phyloP scores from a whole-genome alignment of 345 rosid genomes.

The Arabis alpina region DNA sequence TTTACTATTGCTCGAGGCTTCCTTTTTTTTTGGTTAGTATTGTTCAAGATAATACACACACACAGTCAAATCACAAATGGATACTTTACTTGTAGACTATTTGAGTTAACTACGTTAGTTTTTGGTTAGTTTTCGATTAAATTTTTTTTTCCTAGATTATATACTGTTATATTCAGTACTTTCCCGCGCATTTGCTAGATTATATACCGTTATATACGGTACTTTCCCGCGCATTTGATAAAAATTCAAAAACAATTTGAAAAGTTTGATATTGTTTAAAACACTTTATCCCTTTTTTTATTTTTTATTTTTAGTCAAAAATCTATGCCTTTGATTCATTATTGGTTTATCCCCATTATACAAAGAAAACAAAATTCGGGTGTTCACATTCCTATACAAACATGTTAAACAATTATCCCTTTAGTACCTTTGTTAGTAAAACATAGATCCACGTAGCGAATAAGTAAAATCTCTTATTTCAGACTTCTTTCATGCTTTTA shows the following conservation, averaged over 20 bases:
- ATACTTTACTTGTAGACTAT: neutral
- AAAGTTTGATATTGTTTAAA: too few species aligned
- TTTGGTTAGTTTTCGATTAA: neutral
- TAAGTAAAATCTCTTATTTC: neutral
- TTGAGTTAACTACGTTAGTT: neutral
- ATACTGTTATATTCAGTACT: too few species aligned
- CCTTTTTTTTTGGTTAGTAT: neutral
- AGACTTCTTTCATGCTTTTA: neutral
- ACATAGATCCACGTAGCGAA: neutral
- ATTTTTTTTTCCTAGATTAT: neutral
- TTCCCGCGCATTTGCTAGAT: neutral
- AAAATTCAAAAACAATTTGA: too few species aligned
- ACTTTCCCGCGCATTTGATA: too few species aligned
- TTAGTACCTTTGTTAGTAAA: too few species aligned
- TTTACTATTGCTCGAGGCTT: neutral
- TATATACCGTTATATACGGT: neutral
- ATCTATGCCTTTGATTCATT: too few species aligned
- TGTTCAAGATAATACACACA: neutral
- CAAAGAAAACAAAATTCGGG: too few species aligned
- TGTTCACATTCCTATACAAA: too few species aligned
- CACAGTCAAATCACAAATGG: neutral
- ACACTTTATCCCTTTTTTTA: too few species aligned
- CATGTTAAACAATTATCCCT: too few species aligned
- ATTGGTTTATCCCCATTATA: too few species aligned
- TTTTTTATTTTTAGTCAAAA: too few species aligned